phyloP scores from a whole-genome alignment of 768 basidiomycete genomes.

The Exidia glandulosa region DNA sequence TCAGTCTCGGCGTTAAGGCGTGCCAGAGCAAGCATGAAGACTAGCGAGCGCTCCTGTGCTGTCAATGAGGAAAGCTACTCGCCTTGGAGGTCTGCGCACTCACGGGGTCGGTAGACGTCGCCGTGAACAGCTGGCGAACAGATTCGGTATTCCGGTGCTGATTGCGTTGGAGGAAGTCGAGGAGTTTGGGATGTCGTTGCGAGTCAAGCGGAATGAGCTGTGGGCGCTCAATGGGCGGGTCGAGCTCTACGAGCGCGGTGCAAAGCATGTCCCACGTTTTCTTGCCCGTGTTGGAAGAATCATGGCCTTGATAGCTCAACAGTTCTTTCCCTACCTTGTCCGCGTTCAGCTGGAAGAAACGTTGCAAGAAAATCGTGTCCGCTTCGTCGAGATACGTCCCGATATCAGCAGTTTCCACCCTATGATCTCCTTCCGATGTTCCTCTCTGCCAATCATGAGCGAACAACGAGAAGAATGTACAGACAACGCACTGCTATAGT shows the following conservation, averaged over 20 bases:
- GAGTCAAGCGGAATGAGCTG: conserved; percentile 37
- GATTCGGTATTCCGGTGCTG: conserved; percentile 47
- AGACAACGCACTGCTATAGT: conserved; percentile 38
- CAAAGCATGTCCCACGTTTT: conserved; percentile 79
- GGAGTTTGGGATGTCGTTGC: conserved; percentile 49
- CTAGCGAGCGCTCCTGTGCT: conserved; percentile 6
- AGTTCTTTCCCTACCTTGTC: conserved; percentile 84
- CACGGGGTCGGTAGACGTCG: conserved; percentile 38
- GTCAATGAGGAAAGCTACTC: neutral
- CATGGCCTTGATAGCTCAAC: conserved; percentile 52
- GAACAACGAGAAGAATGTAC: neutral
- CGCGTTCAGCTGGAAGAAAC: conserved; percentile 74
- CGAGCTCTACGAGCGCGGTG: conserved; percentile 67
- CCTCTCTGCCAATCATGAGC: neutral
- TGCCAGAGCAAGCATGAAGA: conserved; percentile 53
- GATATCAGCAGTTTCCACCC: conserved; percentile 37
- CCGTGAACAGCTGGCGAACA: conserved; percentile 56
- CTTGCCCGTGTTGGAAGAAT: conserved; percentile 51
- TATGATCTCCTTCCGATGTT: conserved; percentile 28
- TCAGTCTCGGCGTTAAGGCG: conserved; percentile 69
- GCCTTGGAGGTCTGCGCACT: conserved; percentile 3
- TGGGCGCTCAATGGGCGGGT: conserved; percentile 57
- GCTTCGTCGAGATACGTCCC: conserved; percentile 74
- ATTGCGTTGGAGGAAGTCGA: conserved; percentile 56
- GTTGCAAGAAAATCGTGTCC: conserved; percentile 70